phyloP scores from a whole-genome alignment of 495 filamentous ascomycete species.

The Sabuloglossum arenarium region DNA sequence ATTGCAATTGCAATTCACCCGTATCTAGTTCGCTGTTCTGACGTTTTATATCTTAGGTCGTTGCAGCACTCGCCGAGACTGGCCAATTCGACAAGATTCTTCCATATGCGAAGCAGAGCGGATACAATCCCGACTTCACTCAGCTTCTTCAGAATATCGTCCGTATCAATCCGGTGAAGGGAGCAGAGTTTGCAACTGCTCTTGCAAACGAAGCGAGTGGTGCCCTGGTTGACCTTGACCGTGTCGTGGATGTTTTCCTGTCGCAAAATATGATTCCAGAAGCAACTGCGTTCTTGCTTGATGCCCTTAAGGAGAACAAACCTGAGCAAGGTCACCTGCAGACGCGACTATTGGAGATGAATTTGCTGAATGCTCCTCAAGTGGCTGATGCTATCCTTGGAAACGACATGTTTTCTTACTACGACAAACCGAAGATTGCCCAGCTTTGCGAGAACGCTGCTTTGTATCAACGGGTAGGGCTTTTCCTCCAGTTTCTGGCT shows the following conservation, averaged over 20 bases:
- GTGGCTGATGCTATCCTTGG: conserved; percentile 94
- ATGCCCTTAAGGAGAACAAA: conserved; percentile 81
- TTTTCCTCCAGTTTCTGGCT: not conserved
- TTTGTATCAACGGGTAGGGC: conserved; percentile 41
- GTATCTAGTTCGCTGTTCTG: not conserved
- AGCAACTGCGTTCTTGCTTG: conserved; percentile 88
- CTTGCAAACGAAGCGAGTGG: conserved; percentile 74
- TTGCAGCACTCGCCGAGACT: conserved; percentile 85
- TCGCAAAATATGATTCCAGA: conserved; percentile 95
- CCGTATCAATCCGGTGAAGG: conserved; percentile 81
- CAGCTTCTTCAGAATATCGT: conserved; percentile 81
- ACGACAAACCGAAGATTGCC: conserved; percentile 72
- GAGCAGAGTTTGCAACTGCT: conserved; percentile 73
- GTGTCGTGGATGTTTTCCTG: conserved; percentile 91
- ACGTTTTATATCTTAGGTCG: conserved; percentile 23
- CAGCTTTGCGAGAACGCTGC: conserved; percentile 81
- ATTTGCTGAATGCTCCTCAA: conserved; percentile 84
- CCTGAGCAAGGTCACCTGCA: conserved; percentile 87
- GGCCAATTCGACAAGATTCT: conserved; percentile 93
- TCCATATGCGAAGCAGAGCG: conserved; percentile 60
- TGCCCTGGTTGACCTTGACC: conserved; percentile 76
- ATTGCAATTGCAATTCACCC: not conserved
- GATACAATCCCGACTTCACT: conserved; percentile 84
- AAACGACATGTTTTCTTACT: conserved; percentile 95
- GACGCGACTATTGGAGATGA: conserved; percentile 94